Evolutionary conservation across 2,329 filamentous ascomycete species (phyloP).

Genomic region (Alternaria tenuissima): DNA sequence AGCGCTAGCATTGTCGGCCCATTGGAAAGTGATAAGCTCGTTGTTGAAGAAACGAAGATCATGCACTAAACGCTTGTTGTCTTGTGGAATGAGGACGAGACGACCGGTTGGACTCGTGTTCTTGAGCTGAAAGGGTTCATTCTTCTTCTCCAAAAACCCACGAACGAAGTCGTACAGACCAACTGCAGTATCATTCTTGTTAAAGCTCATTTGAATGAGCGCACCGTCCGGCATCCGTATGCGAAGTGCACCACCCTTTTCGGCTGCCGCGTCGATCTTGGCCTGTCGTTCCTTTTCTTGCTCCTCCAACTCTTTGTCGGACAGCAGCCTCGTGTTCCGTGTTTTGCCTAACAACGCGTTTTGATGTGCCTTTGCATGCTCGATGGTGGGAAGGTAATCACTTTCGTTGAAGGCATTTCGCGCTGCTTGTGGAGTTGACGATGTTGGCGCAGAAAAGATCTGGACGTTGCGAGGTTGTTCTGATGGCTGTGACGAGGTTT

Average conservation of each 20-base stretch:
- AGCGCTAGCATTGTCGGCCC: constrained; percentile 70
- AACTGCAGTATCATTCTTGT: constrained; percentile 71
- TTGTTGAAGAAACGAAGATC: constrained; percentile 74
- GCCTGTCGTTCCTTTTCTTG: constrained; percentile 72
- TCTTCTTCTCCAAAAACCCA: constrained; percentile 70
- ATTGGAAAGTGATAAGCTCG: constrained; percentile 78
- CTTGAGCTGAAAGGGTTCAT: constrained; percentile 76
- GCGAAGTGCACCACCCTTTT: constrained; percentile 72
- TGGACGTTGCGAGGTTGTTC: constrained; percentile 61
- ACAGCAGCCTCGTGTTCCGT: constrained; percentile 79
- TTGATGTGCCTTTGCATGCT: constrained; percentile 79
- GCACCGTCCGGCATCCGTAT: constrained; percentile 90
- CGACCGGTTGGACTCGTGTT: constrained; percentile 65
- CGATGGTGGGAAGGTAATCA: constrained; percentile 80
- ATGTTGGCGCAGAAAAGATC: constrained; percentile 80
- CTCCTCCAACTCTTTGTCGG: constrained; percentile 81
- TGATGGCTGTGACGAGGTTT: constrained; percentile 23
- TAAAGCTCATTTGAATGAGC: constrained; percentile 76
- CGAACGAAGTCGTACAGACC: constrained; percentile 79
- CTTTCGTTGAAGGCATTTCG: constrained; percentile 70
- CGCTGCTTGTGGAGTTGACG: constrained; percentile 78
- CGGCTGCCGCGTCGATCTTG: constrained; percentile 69
- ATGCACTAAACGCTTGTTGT: constrained; percentile 69
- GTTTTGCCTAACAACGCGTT: constrained; percentile 67
- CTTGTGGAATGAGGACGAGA: constrained; percentile 54